Percentiles rank a stretch among this genome's conserved stretches.
phyloP scores from a whole-genome alignment of 1,139 yeast genomes.

The Candida albicans region DNA sequence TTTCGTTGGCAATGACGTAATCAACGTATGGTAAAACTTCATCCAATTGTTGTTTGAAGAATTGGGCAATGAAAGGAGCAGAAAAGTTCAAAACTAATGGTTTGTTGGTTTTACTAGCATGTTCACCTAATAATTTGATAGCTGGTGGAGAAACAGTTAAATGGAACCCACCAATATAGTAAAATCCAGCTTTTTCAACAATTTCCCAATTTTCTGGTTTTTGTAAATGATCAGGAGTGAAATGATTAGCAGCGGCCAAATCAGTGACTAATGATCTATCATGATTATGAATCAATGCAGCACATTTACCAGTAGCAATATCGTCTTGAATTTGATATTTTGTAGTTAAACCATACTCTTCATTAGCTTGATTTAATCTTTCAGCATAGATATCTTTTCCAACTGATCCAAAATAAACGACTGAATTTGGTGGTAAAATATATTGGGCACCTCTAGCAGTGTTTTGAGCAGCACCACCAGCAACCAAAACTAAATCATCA shows the following conservation, averaged over 20 bases:
- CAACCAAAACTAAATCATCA: conserved; percentile 69
- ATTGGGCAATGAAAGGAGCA: conserved; percentile 95
- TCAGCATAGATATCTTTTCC: conserved; percentile 90
- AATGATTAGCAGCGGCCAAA: conserved; percentile 97
- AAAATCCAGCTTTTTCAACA: conserved; percentile 78
- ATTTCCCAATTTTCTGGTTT: conserved; percentile 87
- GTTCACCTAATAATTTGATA: conserved; percentile 83
- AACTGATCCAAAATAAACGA: conserved; percentile 93
- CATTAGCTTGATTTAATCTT: conserved; percentile 78
- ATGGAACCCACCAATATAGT: conserved; percentile 97
- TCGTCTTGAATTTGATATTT: conserved; percentile 77
- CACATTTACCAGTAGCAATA: conserved; percentile 94
- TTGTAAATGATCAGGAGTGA: conserved; percentile 84
- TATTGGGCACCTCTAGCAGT: conserved; percentile 99
- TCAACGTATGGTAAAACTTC: conserved; percentile 84
- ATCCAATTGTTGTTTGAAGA: conserved; percentile 90
- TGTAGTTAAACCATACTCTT: conserved; percentile 83
- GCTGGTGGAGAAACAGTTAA: conserved; percentile 97
- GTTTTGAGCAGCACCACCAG: conserved; percentile 99
- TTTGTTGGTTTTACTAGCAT: conserved; percentile 84
- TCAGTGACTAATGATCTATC: conserved; percentile 95
- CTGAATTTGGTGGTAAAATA: conserved; percentile 77
- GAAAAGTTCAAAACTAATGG: conserved; percentile 83
- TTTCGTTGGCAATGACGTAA: conserved; percentile 89
- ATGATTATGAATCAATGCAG: conserved; percentile 86